Percentiles rank a stretch among this genome's conserved stretches.
phyloP scores from a whole-genome alignment of 2,329 filamentous ascomycete species.

The Emericellopsis cladophorae region DNA sequence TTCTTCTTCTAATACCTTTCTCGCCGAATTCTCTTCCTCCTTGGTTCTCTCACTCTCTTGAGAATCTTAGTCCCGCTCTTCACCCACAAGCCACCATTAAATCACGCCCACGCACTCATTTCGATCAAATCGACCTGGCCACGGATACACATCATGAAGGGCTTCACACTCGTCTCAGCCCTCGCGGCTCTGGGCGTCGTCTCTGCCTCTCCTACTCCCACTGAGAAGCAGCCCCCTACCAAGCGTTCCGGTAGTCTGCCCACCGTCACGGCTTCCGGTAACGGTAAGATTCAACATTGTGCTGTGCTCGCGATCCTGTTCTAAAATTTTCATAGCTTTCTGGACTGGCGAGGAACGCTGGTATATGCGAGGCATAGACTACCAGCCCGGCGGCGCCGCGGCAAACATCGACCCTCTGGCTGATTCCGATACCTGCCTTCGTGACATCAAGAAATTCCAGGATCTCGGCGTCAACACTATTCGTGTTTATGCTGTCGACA shows the following conservation, averaged over 20 bases:
- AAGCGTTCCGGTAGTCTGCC: slow-evolving; percentile 37
- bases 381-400: slow-evolving; percentile 48
- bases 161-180: slow-evolving; percentile 30
- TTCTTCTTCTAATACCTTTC: neutral
- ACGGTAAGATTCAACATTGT: slow-evolving; percentile 27
- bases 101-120: neutral
- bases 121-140: neutral
- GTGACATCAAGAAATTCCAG: slow-evolving; percentile 73
- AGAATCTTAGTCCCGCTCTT: neutral
- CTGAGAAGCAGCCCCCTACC: slow-evolving; percentile 30
- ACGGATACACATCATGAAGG: slow-evolving; percentile 29
- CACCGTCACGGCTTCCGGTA: slow-evolving; percentile 39
- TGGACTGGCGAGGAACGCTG: slow-evolving; percentile 39
- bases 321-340: slow-evolving; percentile 29
- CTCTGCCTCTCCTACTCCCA: slow-evolving; percentile 35
- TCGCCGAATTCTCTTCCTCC: neutral
- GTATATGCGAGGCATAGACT: slow-evolving; percentile 48
- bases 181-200: slow-evolving; percentile 32
- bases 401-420: slow-evolving; percentile 60
- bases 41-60: slow-evolving; percentile 4
- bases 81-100: neutral
- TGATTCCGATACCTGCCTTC: slow-evolving; percentile 55
- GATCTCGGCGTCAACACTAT: slow-evolving; percentile 81
- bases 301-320: neutral
- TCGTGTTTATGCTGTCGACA: slow-evolving; percentile 88